phyloP scores from a whole-genome alignment of 805 yeast species.

The Candida michaelii region DNA sequence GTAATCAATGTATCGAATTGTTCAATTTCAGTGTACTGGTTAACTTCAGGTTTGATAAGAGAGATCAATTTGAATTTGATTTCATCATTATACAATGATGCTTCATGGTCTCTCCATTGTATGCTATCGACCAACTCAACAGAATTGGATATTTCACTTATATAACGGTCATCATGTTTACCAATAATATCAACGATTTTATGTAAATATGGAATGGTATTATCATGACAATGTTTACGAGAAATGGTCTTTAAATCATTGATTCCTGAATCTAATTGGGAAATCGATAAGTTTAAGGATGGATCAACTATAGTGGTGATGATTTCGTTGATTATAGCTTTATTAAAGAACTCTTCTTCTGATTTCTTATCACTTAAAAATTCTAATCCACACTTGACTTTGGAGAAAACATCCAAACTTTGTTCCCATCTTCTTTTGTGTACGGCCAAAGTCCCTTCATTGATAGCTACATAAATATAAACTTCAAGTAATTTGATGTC shows the following conservation, averaged over 20 bases:
- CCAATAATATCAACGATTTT: constrained; percentile 34
- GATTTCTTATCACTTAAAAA: constrained; percentile 33
- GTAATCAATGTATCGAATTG: constrained; percentile 57
- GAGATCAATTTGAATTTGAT: constrained; percentile 59
- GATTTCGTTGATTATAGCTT: constrained; percentile 52
- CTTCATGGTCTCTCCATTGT: constrained; percentile 56
- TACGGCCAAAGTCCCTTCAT: constrained; percentile 52
- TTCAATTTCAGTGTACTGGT: constrained; percentile 27
- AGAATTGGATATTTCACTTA: constrained; percentile 29
- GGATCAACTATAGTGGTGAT: constrained; percentile 65
- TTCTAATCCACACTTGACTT: constrained; percentile 62
- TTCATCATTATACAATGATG: constrained; percentile 67
- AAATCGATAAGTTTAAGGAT: constrained; percentile 53
- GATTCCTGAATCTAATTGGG: constrained; percentile 35
- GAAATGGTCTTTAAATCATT: constrained; percentile 53
- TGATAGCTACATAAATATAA: constrained; percentile 44
- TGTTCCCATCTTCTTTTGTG: constrained; percentile 54
- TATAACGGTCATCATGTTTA: constrained; percentile 34
- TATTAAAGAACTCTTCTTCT: constrained; percentile 21
- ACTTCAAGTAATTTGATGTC: constrained; percentile 27
- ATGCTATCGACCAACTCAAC: constrained; percentile 33
- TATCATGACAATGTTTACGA: constrained; percentile 39
- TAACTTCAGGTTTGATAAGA: constrained; percentile 27
- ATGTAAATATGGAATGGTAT: constrained; percentile 30
- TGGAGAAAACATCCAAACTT: constrained; percentile 53